These are phyloP conservation scores for Zizania palustris DNA, from an alignment of 202 grass and related monocot species.

Conservation along the genomic window DNA sequence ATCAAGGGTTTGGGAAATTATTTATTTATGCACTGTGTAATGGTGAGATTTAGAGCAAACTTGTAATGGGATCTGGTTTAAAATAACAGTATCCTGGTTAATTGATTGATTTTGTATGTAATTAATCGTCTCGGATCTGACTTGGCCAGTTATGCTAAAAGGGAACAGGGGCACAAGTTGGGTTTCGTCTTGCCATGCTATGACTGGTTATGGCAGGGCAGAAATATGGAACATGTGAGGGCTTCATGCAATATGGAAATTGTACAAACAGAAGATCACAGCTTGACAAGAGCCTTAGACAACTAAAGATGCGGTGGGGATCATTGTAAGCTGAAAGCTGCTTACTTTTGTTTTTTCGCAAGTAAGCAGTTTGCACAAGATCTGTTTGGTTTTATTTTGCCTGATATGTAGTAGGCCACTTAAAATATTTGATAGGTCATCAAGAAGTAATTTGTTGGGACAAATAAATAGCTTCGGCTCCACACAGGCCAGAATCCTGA, in stretches of 20 bases:
- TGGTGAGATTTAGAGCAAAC: constrained; percentile 35
- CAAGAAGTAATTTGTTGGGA: constrained; percentile 11
- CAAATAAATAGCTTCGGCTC: constrained; percentile 26
- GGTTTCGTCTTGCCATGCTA: not conserved
- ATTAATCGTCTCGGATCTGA: not conserved
- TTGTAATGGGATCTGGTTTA: no score
- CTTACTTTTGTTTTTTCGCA: not conserved
- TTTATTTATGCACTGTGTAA: constrained; percentile 13
- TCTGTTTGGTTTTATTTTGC: constrained; percentile 7
- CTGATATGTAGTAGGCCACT: constrained; percentile 5
- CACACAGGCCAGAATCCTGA: constrained; percentile 27
- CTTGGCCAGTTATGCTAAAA: not conserved
- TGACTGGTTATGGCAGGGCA: not conserved
- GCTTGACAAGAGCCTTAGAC: constrained; percentile 21
- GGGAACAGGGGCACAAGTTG: not conserved
- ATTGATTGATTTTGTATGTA: not conserved
- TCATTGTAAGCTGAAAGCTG: constrained; percentile 10
- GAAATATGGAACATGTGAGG: not conserved
- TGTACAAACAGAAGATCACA: not conserved
- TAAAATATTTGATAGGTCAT: constrained; percentile 29
- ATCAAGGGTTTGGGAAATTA: constrained; percentile 21
- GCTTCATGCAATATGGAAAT: constrained; percentile 33
- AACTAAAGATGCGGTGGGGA: constrained; percentile 36
- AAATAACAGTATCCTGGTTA: not conserved
- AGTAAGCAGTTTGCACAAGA: not conserved